phyloP scores from a whole-genome alignment of 2,329 filamentous ascomycete genomes.

The Fusarium sp. region DNA sequence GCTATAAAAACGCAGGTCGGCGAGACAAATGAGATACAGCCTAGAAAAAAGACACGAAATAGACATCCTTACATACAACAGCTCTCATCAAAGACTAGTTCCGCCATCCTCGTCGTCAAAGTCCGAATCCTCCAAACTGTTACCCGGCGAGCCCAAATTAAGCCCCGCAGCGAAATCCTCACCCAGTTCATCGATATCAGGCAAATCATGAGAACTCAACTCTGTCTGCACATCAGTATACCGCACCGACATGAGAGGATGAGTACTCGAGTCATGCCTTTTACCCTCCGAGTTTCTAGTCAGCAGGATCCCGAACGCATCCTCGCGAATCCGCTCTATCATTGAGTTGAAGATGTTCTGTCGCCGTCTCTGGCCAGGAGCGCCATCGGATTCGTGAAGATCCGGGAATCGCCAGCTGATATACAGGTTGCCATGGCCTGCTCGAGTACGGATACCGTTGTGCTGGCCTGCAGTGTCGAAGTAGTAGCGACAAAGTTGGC shows the following conservation, averaged over 20 bases:
- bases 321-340: slow-evolving; percentile 44
- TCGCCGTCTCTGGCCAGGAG: slow-evolving; percentile 9
- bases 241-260: slow-evolving; percentile 24
- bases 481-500: slow-evolving; percentile 55
- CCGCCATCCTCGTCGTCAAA: slow-evolving; percentile 39
- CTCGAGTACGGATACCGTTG: slow-evolving; percentile 44
- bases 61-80: background rate
- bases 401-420: slow-evolving; percentile 55
- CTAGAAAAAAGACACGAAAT: background rate
- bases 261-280: slow-evolving; percentile 50
- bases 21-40: background rate
- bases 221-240: slow-evolving; percentile 28
- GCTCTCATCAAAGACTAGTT: background rate
- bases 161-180: slow-evolving; percentile 24
- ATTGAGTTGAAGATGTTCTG: slow-evolving; percentile 47
- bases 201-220: slow-evolving; percentile 6
- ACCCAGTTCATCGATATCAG: slow-evolving; percentile 31
- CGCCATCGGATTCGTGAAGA: slow-evolving; percentile 33
- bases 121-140: slow-evolving; percentile 9
- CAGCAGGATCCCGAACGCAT: slow-evolving; percentile 46
- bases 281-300: slow-evolving; percentile 47
- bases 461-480: slow-evolving; percentile 45
- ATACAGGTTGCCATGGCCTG: slow-evolving; percentile 55
- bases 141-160: background rate
- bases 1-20: background rate